A percentile compares a stretch with the other conserved stretches of the same genome.
These are phyloP conservation scores for Colletotrichum neosansevieriae DNA, from an alignment of 2,329 filamentous ascomycete species.

Conservation along the genomic window DNA sequence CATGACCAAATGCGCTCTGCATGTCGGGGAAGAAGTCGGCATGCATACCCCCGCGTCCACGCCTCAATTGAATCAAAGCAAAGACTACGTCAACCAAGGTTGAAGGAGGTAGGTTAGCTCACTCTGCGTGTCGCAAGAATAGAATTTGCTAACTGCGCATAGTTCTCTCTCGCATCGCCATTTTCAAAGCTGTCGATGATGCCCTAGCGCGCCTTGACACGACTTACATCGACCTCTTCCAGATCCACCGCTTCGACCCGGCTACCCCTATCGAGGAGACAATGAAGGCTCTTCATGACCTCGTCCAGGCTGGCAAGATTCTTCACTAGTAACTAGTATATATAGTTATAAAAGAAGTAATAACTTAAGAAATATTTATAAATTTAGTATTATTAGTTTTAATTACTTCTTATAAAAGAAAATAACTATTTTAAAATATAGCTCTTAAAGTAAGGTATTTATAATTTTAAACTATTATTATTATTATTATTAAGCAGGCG, in stretches of 20 bases:
- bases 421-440: no score
- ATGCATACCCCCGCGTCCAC: constrained; percentile 18
- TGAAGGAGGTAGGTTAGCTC: constrained; percentile 40
- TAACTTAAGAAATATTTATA: no score
- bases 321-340: no score
- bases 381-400: no score
- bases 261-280: constrained; percentile 67
- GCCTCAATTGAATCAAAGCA: constrained; percentile 26
- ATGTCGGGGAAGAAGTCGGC: no score
- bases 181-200: constrained; percentile 56
- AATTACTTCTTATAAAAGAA: no score
- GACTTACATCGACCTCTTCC: constrained; percentile 64
- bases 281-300: constrained; percentile 71
- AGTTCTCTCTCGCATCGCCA: constrained; percentile 43
- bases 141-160: constrained; percentile 51
- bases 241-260: constrained; percentile 71
- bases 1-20: no score
- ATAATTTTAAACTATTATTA: no score
- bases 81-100: constrained; percentile 54
- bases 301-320: constrained; percentile 68
- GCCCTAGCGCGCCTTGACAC: constrained; percentile 59
- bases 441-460: no score
- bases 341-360: no score
- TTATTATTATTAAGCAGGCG: no score
- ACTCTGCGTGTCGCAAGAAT: neutral